Percentiles rank a stretch among this genome's conserved stretches.
Conservation (phyloP, 331 rosid species). For the Arachis monticola region DNA sequence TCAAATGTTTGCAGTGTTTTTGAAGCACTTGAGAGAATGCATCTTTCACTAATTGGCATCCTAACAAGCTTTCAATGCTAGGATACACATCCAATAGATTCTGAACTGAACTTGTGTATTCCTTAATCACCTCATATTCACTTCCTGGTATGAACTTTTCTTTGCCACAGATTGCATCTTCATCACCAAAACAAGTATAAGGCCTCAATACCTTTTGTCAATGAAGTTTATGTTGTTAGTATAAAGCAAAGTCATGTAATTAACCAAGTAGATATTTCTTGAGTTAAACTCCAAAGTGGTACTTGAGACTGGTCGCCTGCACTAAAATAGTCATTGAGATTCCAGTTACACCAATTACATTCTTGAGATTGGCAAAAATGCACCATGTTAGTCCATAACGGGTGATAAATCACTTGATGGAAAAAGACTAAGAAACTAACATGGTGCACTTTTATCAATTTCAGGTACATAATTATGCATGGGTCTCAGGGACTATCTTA, state of each 20-base stretch:
- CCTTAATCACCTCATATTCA: conserved; percentile 44
- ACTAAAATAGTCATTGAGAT: too few relatives aligned
- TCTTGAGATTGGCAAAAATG: too few relatives aligned
- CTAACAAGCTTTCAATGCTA: conserved; percentile 56
- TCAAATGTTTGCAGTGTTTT: conserved; percentile 70
- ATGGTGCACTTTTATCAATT: too few relatives aligned
- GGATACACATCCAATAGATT: conserved; percentile 60
- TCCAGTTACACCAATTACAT: too few relatives aligned
- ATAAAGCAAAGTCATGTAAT: not conserved
- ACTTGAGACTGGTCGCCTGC: too few relatives aligned
- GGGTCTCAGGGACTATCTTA: too few relatives aligned
- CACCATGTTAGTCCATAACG: too few relatives aligned
- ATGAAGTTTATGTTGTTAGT: conserved; percentile 7
- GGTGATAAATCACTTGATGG: too few relatives aligned
- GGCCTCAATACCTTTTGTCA: conserved; percentile 54
- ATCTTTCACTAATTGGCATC: conserved; percentile 63
- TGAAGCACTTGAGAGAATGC: conserved; percentile 60
- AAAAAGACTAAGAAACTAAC: too few relatives aligned
- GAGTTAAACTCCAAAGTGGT: not conserved
- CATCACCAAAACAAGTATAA: conserved; percentile 48
- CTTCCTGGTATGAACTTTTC: conserved; percentile 38
- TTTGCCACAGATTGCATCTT: conserved; percentile 42
- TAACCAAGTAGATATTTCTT: not conserved
- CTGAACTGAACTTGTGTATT: conserved; percentile 63
- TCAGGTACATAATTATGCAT: too few relatives aligned